Base-by-base conservation (phyloP, 2,329 filamentous ascomycete genomes). In the Aspergillus pseudotamarii region DNA sequence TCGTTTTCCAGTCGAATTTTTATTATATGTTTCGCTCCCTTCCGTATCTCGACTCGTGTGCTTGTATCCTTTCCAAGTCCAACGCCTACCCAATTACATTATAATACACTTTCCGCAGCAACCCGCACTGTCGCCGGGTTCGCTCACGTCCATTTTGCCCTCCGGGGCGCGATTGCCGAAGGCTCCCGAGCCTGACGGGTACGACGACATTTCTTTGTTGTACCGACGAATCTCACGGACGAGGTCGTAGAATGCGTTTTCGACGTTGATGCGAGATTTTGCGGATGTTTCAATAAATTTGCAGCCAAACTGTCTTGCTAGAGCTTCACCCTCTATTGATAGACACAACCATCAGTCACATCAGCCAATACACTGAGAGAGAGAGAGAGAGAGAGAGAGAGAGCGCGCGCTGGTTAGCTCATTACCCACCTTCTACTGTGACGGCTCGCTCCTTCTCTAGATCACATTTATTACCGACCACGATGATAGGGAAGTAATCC, bases 381-480 rank as follows among this genome's bases (percentile, higher is more conserved):
- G 36, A 19, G 36, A 9, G 26, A 5, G 36, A 32, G 51, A 12
- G 21, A 23, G 36, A 19, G 36, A 9, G 26, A 5, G 26, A 26
- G 26, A 26, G 26, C 3, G 26, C 26, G 26, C 26, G 26, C 26
- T 1, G 21, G 6, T 32, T 6, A 50, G 23, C 9, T 8, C 16
- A 23, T 16, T 28, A 62, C 88, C 68, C 86, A 97, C 94, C 94
- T 88, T 96, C 90, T 83, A 91, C 90, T 68, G 92, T 91, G 64
- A 99, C 95, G 74, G 94, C 91, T 76, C 95, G 88, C 82, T 99
- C 94, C 72, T 85, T 85, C 76, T 97, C 94, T 79, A 99, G 83
- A 92, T 99, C 95, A 83, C 94, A 97, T 86, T 99, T 99, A 88
- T 99, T 99, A 73, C 93, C 95, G 48, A 98, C 95, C 53, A 99